phyloP scores from a whole-genome alignment of 140 eudicot species.

The Flaveria floridana region DNA sequence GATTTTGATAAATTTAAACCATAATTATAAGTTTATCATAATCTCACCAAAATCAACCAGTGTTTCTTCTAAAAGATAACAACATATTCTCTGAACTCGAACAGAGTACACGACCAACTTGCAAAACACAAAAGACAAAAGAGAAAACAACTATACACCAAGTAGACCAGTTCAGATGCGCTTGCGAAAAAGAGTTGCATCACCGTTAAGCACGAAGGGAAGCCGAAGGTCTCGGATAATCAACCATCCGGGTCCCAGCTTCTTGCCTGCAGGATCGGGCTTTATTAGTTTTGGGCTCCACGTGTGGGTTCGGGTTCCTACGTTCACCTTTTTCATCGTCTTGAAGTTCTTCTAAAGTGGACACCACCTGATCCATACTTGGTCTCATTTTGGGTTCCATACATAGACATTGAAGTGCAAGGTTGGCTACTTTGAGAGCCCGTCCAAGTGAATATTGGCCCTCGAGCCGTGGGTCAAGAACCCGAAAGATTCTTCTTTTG shows the following conservation, averaged over 20 bases:
- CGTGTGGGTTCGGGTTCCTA: conserved; percentile 31
- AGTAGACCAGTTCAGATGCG: neutral
- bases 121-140: conserved; percentile 1
- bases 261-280: conserved; percentile 43
- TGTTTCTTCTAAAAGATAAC: conserved; percentile 16
- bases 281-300: conserved; percentile 28
- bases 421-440: conserved; percentile 56
- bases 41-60: conserved; percentile 21
- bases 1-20: neutral
- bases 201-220: conserved; percentile 43
- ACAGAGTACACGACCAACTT: conserved; percentile 26
- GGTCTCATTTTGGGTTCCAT: conserved; percentile 75
- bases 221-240: conserved; percentile 80
- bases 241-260: conserved; percentile 22
- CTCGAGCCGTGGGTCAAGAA: conserved; percentile 68
- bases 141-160: conserved; percentile 26
- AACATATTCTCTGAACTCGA: conserved; percentile 15
- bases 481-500: conserved; percentile 68
- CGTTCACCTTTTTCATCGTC: conserved; percentile 39
- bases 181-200: neutral
- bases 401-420: conserved; percentile 68
- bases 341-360: conserved; percentile 63
- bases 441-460: conserved; percentile 65
- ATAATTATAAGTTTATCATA: neutral
- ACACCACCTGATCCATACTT: conserved; percentile 64